Evolutionary conservation across 495 filamentous ascomycete species (phyloP).

Genomic region (Amphirosellinia nigrospora): DNA sequence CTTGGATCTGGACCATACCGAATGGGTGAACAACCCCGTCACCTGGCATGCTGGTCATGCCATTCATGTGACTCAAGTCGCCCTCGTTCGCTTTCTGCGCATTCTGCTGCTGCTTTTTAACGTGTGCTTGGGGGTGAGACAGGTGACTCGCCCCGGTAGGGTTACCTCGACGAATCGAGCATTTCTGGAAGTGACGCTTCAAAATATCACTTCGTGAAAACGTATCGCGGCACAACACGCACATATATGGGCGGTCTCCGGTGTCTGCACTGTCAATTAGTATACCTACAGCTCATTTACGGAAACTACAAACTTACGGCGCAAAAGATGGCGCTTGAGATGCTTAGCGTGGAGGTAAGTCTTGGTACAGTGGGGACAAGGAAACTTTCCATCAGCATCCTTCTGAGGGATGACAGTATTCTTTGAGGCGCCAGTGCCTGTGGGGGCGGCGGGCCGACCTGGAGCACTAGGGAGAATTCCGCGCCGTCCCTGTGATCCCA

Average conservation of each 20-base stretch:
- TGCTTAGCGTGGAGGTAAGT: slow-evolving; percentile 98
- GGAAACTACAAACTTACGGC: slow-evolving; percentile 72
- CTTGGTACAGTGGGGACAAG: slow-evolving; percentile 96
- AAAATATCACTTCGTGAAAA: slow-evolving; percentile 98
- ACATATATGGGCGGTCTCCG: slow-evolving; percentile 95
- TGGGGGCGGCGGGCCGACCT: slow-evolving; percentile 71
- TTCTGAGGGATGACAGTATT: slow-evolving; percentile 83
- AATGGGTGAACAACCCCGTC: slow-evolving; percentile 59
- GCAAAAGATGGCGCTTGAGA: slow-evolving; percentile 89
- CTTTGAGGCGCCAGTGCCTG: slow-evolving; percentile 70
- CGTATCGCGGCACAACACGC: slow-evolving; percentile 95
- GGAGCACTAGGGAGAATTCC: slow-evolving; percentile 91
- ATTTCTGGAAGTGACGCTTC: slow-evolving; percentile 98
- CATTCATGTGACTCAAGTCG: slow-evolving; percentile 60
- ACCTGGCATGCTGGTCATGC: slow-evolving; percentile 56
- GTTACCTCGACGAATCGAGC: slow-evolving; percentile 92
- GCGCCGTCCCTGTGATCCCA: slow-evolving; percentile 87
- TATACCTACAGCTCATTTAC: slow-evolving; percentile 25
- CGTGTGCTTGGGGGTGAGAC: slow-evolving; percentile 85
- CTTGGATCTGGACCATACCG: slow-evolving; percentile 53
- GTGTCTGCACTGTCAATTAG: slow-evolving; percentile 67
- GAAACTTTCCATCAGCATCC: slow-evolving; percentile 95
- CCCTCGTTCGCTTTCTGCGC: slow-evolving; percentile 61
- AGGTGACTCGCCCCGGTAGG: slow-evolving; percentile 91
- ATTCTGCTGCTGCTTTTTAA: slow-evolving; percentile 74